Evolutionary conservation across 306 rosid species (phyloP), one percentile per base, ranked within the genome.

Genomic region (Lathyrus tuberosus): DNA sequence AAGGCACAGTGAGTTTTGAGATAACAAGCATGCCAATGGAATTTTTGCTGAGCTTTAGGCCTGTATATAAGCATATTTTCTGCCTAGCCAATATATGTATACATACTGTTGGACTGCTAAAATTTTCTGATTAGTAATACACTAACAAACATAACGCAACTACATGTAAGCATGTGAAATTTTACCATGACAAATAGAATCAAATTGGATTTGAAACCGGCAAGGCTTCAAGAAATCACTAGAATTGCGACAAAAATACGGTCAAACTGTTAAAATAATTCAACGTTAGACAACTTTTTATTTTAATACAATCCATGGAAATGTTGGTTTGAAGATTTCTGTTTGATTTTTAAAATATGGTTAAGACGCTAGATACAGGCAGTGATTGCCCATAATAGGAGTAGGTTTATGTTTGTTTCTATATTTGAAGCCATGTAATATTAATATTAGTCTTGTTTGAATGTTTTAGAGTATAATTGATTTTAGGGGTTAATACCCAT

Each of bases 1-100:
- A 38, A 41, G 70, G 72, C 43, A 57, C 3, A 42, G 59, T 31
- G 40, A 53, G 31, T 30, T 38, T 13, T 37, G 18, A 42, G 20
- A 30, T 53, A 28, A 3, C 5, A 37, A 47, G 54, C 37, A 59
- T 68, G 56, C 18, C 68, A 11, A 20, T 58, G 52, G 40, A 59
- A 12, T 70, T 61, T 61, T 52, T 66, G 44, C 62, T 43, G 24
- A 70, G 75, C 64, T 17, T 52, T 52, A 33, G 73, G 73, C 82
- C 79, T 77, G 74, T 57, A 31, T 69, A 18, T 14, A 48, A 35
- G 40, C 46, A 28, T 70, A 59, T 77, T 81, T 81, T 81, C 77
- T 74, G 76, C 82, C 73, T 56, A 56, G 73, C 16, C 7, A 51
- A 11, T 31, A 31, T 33, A 8, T 46, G 13, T 64, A 37, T 64